Conservation (phyloP, 75 land plant species). For the Selaginella moellendorffii region DNA sequence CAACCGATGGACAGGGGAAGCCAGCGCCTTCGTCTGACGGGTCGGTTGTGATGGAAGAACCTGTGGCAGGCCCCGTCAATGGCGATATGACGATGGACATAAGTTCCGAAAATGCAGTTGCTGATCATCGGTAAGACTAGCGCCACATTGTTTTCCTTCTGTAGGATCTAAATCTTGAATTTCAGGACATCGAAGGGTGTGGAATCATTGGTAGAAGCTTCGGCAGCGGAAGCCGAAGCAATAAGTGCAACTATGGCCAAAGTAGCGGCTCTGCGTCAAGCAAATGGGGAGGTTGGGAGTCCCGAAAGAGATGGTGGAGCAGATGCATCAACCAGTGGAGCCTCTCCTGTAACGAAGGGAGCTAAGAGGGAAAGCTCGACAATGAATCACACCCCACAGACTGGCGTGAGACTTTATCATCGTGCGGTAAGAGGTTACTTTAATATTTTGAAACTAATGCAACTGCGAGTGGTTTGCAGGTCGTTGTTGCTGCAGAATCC, state of each 20-base stretch:
- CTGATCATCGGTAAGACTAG: conserved; percentile 1
- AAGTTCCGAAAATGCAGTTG: conserved; percentile 2
- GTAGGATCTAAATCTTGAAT: too few species aligned
- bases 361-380: conserved; percentile 17
- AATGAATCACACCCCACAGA: conserved; percentile 15
- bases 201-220: conserved; percentile 48
- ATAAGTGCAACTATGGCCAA: conserved; percentile 48
- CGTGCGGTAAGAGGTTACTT: conserved; percentile 44
- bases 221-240: conserved; percentile 84
- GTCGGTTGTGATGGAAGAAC: conserved; percentile 8
- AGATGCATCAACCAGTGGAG: conserved; percentile 22
- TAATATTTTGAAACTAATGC: not conserved
- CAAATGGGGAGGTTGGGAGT: conserved; percentile 15
- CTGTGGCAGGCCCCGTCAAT: conserved; percentile 11
- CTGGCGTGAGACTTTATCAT: conserved; percentile 71
- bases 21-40: conserved; percentile 4
- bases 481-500: conserved; percentile 76
- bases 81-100: conserved; percentile 4
- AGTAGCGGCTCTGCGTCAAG: conserved; percentile 29
- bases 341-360: conserved; percentile 23
- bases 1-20: conserved; percentile 1
- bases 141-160: too few species aligned
- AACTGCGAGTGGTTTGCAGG: conserved; percentile 29
- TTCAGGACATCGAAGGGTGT: conserved; percentile 38
- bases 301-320: conserved; percentile 6